A percentile compares a stretch with the other conserved stretches of the same genome.
phyloP scores from a whole-genome alignment of 2,329 filamentous ascomycete species.

The Sporothrix humicola region DNA sequence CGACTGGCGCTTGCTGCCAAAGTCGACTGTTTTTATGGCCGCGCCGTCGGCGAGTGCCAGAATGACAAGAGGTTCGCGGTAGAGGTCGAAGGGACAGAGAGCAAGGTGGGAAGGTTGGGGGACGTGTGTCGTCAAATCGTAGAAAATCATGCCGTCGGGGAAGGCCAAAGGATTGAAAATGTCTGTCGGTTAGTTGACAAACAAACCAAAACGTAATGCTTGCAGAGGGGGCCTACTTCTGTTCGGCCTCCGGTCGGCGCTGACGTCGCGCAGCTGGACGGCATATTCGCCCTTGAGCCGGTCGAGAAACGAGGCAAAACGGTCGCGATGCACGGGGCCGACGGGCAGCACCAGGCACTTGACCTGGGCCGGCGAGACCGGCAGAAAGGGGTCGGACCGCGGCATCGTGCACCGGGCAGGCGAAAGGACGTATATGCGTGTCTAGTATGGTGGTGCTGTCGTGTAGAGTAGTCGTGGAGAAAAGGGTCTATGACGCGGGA shows the following conservation, averaged over 20 bases:
- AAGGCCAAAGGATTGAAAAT: conserved; percentile 94
- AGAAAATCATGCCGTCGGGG: conserved; percentile 83
- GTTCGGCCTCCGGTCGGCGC: conserved; percentile 80
- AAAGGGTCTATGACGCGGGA: conserved; percentile 19
- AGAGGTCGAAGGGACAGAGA: conserved; percentile 87
- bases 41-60: conserved; percentile 83
- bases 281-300: conserved; percentile 80
- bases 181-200: conserved; percentile 58
- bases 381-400: conserved; percentile 79
- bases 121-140: conserved; percentile 81
- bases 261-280: conserved; percentile 84
- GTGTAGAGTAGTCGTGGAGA: not conserved
- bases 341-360: conserved; percentile 85
- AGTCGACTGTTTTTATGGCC: conserved; percentile 64
- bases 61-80: conserved; percentile 80
- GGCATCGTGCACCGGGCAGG: conserved; percentile 33
- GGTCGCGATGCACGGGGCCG: conserved; percentile 80
- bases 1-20: conserved; percentile 59
- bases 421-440: not conserved
- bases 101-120: conserved; percentile 80
- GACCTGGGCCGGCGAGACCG: conserved; percentile 88
- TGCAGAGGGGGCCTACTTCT: conserved; percentile 67
- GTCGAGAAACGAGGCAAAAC: conserved; percentile 79
- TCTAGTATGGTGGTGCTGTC: not conserved
- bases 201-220: conserved; percentile 4